A percentile compares a stretch with the other conserved stretches of the same genome.
These are phyloP conservation scores for Heteromeles arbutifolia DNA, from an alignment of 306 rosid species.

Conservation along the genomic window DNA sequence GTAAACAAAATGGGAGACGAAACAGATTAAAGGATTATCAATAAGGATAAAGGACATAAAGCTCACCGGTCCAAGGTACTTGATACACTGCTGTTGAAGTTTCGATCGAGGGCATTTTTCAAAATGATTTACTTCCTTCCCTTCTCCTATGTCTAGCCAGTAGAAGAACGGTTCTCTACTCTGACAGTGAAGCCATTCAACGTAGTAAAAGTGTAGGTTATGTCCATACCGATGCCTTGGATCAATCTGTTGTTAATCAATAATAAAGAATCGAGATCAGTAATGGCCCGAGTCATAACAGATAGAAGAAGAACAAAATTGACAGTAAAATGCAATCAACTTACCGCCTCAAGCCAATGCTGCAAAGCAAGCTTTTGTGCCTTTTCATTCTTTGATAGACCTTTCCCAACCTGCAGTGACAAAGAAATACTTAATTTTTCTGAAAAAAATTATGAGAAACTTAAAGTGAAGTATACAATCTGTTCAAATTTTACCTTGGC, in stretches of 20 bases:
- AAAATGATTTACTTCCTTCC: slow-evolving; percentile 68
- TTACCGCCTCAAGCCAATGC: slow-evolving; percentile 99
- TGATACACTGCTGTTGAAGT: slow-evolving; percentile 92
- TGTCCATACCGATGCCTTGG: slow-evolving; percentile 99
- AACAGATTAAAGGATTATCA: slow-evolving; percentile 5
- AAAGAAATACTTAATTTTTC: slow-evolving; percentile 8
- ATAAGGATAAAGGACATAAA: slow-evolving; percentile 15
- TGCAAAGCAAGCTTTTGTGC: slow-evolving; percentile 95
- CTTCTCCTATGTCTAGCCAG: slow-evolving; percentile 99
- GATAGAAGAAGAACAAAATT: not conserved
- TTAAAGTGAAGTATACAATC: not conserved
- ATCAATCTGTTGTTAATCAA: slow-evolving; percentile 58
- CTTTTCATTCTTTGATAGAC: slow-evolving; percentile 78
- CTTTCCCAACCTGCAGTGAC: slow-evolving; percentile 87
- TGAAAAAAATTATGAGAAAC: not conserved
- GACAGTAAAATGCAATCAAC: slow-evolving; percentile 18
- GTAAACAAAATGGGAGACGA: not conserved
- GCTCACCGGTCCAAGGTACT: slow-evolving; percentile 95
- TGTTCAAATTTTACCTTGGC: slow-evolving; percentile 61
- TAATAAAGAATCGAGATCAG: slow-evolving; percentile 19
- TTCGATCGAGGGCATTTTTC: slow-evolving; percentile 74
- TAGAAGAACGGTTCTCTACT: slow-evolving; percentile 95
- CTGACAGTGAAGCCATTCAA: slow-evolving; percentile 84
- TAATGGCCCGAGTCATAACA: slow-evolving; percentile 12
- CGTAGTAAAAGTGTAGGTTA: slow-evolving; percentile 79